Conservation (phyloP, 495 filamentous ascomycete genomes). For the Aspergillus sparsus region DNA sequence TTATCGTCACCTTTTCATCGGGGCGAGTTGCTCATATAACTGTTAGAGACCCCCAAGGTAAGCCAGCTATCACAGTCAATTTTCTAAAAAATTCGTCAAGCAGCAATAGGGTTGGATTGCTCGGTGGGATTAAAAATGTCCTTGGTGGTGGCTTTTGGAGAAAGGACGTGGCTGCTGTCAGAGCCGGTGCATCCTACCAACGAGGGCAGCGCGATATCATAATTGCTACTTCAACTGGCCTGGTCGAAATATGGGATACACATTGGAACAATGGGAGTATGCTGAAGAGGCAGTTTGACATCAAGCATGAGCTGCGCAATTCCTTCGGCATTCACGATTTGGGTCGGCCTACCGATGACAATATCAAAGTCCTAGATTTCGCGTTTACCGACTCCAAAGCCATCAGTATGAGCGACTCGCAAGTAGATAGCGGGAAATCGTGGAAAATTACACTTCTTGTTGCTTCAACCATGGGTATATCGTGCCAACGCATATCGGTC, state of each 20-base stretch:
- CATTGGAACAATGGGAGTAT: constrained; percentile 74
- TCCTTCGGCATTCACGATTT: constrained; percentile 22
- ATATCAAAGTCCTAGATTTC: constrained; percentile 42
- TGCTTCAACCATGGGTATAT: constrained; percentile 21
- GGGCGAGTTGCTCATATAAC: constrained; percentile 84
- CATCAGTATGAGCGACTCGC: constrained; percentile 17
- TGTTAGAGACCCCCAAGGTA: constrained; percentile 80
- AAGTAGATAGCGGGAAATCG: constrained; percentile 25
- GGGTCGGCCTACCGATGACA: constrained; percentile 35
- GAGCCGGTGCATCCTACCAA: constrained; percentile 63
- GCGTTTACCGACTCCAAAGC: constrained; percentile 29
- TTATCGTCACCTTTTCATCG: constrained; percentile 77
- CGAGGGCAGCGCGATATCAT: constrained; percentile 84
- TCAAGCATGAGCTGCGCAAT: constrained; percentile 40
- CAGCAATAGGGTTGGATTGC: constrained; percentile 56
- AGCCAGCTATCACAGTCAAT: constrained; percentile 72
- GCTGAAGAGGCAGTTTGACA: constrained; percentile 53
- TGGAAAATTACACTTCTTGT: constrained; percentile 39
- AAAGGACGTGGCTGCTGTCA: constrained; percentile 75
- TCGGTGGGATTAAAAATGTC: constrained; percentile 74
- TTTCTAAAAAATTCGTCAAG: constrained; percentile 64
- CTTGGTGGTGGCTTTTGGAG: constrained; percentile 64
- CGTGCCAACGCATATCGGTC: constrained; percentile 31
- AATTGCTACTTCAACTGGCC: constrained; percentile 70
- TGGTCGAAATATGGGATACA: constrained; percentile 81